Percentiles rank a stretch among this genome's conserved stretches.
These are phyloP conservation scores for Penicillium palitans DNA, from an alignment of 2,329 filamentous ascomycete genomes.

Conservation along the genomic window DNA sequence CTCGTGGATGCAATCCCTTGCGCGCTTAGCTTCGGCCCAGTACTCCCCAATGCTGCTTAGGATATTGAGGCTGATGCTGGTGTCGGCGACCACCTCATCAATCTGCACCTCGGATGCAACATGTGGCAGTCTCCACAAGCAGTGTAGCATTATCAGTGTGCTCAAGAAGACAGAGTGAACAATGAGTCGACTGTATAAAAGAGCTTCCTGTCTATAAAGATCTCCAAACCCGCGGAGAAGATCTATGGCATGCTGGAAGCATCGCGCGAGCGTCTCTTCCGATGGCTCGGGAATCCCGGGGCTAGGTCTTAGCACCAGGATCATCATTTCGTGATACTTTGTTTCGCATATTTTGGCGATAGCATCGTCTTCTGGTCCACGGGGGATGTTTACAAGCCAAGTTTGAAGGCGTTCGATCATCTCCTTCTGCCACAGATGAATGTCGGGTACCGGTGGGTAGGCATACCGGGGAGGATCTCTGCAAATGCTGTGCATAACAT, in stretches of 20 bases:
- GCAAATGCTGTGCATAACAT: constrained; percentile 56
- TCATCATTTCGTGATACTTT: constrained; percentile 51
- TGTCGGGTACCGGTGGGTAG: constrained; percentile 49
- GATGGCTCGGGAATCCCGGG: constrained; percentile 54
- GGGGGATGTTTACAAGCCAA: constrained; percentile 46
- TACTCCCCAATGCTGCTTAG: constrained; percentile 55
- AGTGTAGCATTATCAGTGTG: constrained; percentile 54
- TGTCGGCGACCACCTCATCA: constrained; percentile 45
- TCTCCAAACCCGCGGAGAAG: constrained; percentile 45
- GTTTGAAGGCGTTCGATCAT: constrained; percentile 44
- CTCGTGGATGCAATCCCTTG: constrained; percentile 34
- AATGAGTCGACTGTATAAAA: constrained; percentile 52
- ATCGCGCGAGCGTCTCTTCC: constrained; percentile 42
- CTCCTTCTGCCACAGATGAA: constrained; percentile 49
- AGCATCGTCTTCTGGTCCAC: background rate
- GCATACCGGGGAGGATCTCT: constrained; percentile 51
- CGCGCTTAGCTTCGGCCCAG: constrained; percentile 49
- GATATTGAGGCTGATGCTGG: constrained; percentile 48
- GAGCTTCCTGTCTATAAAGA: constrained; percentile 48
- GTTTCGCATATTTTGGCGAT: constrained; percentile 43
- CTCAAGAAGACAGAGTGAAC: constrained; percentile 53
- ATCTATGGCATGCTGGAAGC: constrained; percentile 47
- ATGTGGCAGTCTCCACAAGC: constrained; percentile 49
- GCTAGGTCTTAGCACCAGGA: constrained; percentile 54
- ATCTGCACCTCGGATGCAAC: constrained; percentile 42